Conservation (phyloP, 257 asterid species). For the Solanum neorickii region DNA sequence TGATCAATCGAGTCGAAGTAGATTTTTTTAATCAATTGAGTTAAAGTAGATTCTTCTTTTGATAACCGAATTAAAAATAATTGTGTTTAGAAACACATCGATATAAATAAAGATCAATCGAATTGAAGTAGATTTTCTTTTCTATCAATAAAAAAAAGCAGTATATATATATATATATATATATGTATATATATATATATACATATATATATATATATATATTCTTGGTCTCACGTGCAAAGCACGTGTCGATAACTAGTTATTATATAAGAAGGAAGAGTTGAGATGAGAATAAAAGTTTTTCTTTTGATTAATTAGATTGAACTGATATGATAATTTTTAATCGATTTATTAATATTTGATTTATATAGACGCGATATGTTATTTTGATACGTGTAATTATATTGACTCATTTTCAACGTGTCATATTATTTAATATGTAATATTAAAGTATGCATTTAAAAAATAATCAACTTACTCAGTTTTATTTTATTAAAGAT, state of each 20-base stretch:
- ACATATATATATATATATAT: no score
- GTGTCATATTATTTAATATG: background rate
- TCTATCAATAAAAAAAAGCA: no score
- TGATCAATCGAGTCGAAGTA: no score
- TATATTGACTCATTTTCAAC: background rate
- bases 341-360: background rate
- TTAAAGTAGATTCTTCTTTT: background rate
- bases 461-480: background rate
- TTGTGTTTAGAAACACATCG: background rate
- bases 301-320: background rate
- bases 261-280: background rate
- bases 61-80: background rate
- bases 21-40: no score
- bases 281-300: background rate
- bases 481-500: no score
- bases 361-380: background rate
- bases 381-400: background rate
- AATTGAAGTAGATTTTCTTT: no score
- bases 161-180: no score
- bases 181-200: no score
- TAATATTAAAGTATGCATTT: background rate
- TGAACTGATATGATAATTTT: background rate
- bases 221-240: no score
- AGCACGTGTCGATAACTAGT: no score
- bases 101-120: no score